phyloP scores from a whole-genome alignment of 2,329 filamentous ascomycete species.

The Rhynchosporium agropyri region DNA sequence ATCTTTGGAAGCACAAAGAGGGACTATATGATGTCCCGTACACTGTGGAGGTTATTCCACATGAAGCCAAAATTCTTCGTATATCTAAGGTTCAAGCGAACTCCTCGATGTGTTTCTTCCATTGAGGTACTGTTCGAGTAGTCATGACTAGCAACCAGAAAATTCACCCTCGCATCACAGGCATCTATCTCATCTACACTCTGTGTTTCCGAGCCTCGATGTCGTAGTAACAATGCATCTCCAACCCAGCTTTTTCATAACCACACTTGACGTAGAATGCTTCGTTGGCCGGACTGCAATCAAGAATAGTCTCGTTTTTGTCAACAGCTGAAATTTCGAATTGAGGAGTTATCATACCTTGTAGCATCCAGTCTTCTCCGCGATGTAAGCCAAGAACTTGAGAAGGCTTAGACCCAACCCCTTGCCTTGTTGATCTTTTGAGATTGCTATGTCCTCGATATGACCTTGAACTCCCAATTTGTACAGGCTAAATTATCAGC shows the following conservation, averaged over 20 bases:
- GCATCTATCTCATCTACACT: conserved; percentile 7
- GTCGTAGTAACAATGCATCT: conserved; percentile 92
- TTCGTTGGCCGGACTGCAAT: conserved; percentile 94
- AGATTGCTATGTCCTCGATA: conserved; percentile 96
- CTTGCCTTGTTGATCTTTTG: conserved; percentile 94
- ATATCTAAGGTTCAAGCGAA: conserved; percentile 20
- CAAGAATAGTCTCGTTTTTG: conserved; percentile 65
- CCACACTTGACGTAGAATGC: conserved; percentile 99
- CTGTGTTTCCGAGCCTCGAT: conserved; percentile 23
- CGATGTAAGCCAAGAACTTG: conserved; percentile 86
- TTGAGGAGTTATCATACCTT: conserved; percentile 56
- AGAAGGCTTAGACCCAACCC: conserved; percentile 91
- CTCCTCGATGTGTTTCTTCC: background rate
- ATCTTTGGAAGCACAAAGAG: conserved; percentile 34
- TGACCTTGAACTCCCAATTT: conserved; percentile 83
- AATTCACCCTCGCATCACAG: background rate
- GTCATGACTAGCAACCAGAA: background rate
- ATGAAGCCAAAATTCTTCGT: conserved; percentile 32
- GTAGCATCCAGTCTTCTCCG: conserved; percentile 88
- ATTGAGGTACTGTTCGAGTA: background rate
- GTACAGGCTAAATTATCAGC: conserved; percentile 62
- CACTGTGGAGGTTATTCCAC: conserved; percentile 30
- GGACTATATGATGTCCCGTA: conserved; percentile 33
- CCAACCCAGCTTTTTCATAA: conserved; percentile 84
- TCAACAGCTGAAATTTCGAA: background rate